phyloP scores from a whole-genome alignment of 129 eudicot genomes.

The Flaveria brownii region DNA sequence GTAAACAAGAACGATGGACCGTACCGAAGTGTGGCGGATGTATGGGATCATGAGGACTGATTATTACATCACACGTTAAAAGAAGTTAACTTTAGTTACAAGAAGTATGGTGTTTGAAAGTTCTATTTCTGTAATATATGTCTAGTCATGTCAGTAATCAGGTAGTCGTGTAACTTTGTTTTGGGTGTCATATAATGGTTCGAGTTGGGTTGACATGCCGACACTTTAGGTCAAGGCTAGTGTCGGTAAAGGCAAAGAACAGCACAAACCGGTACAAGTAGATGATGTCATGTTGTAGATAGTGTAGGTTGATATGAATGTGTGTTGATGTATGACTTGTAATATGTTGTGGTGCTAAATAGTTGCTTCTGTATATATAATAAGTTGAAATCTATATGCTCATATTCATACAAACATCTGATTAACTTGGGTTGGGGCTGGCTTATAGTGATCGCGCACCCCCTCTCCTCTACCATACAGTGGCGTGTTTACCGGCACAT shows the following conservation, averaged over 20 bases:
- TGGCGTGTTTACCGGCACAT: too few species aligned
- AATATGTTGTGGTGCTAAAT: not conserved
- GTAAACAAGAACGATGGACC: conserved; percentile 67
- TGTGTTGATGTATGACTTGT: not conserved
- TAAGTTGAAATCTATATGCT: too few species aligned
- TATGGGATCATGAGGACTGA: conserved; percentile 75
- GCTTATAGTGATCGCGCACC: too few species aligned
- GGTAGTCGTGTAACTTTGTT: too few species aligned
- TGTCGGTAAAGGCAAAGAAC: too few species aligned
- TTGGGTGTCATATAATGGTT: too few species aligned
- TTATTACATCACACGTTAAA: not conserved
- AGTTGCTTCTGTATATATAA: not conserved
- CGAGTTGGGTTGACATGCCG: too few species aligned
- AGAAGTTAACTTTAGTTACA: not conserved
- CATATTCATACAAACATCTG: too few species aligned
- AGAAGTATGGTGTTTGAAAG: not conserved
- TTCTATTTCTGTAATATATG: not conserved
- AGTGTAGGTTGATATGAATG: not conserved
- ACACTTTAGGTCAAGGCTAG: too few species aligned
- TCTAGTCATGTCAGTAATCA: not conserved
- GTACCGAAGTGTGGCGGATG: conserved; percentile 42
- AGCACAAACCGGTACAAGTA: too few species aligned
- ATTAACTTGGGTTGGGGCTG: too few species aligned
- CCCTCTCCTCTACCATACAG: too few species aligned
- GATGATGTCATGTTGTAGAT: not conserved